Conservation (phyloP, 2,329 filamentous ascomycete species). For the Plenodomus biglobosus region DNA sequence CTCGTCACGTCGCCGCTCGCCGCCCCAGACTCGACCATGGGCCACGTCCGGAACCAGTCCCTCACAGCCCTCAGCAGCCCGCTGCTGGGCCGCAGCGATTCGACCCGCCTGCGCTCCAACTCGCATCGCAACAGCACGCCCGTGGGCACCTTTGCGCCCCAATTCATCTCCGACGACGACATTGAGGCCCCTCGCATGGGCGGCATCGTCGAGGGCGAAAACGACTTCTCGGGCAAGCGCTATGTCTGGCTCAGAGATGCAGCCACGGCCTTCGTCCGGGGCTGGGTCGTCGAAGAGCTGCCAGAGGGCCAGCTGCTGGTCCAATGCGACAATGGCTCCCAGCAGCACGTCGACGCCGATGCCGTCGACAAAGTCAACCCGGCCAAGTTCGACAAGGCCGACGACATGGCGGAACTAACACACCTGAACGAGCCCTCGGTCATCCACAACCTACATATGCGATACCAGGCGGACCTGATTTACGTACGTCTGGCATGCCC, state of each 20-base stretch:
- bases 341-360: constrained; percentile 83
- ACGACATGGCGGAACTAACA: constrained; percentile 98
- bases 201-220: constrained; percentile 85
- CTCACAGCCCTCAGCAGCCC: constrained; percentile 52
- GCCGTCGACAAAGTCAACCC: constrained; percentile 98
- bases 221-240: constrained; percentile 97
- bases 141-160: constrained; percentile 87
- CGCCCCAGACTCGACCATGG: constrained; percentile 46
- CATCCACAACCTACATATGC: constrained; percentile 91
- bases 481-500: constrained; percentile 56
- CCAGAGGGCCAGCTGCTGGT: constrained; percentile 71
- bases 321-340: constrained; percentile 93
- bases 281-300: constrained; percentile 85
- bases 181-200: constrained; percentile 59
- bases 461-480: constrained; percentile 94
- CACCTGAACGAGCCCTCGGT: constrained; percentile 98
- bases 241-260: constrained; percentile 97
- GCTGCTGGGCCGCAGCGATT: constrained; percentile 39
- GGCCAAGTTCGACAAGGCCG: constrained; percentile 98
- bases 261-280: constrained; percentile 84
- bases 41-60: constrained; percentile 71
- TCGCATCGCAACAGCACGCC: constrained; percentile 66
- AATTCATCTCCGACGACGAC: constrained; percentile 87
- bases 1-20: constrained; percentile 65
- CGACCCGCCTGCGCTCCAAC: constrained; percentile 53